These are phyloP conservation scores for Talaromyces sp. DNA, from an alignment of 2,329 filamentous ascomycete species.

Conservation along the genomic window DNA sequence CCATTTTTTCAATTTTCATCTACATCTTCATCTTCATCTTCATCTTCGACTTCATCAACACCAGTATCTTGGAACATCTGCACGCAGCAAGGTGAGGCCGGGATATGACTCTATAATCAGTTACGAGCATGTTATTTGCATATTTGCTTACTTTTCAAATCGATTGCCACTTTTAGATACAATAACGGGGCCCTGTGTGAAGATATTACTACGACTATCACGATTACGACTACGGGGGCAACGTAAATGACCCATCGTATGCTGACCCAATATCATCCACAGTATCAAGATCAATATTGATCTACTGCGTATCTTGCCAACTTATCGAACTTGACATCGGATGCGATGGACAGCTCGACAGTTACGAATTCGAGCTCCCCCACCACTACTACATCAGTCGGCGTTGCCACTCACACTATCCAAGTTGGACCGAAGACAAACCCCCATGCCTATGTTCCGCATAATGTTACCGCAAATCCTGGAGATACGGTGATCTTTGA, in stretches of 20 bases:
- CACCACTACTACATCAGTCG: conserved; percentile 15
- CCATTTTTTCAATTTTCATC: no score
- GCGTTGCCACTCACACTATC: conserved; percentile 34
- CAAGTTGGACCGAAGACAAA: conserved; percentile 35
- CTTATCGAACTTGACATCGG: neutral
- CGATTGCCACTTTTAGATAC: neutral
- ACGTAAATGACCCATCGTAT: no score
- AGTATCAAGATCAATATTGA: no score
- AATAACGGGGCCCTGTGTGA: neutral
- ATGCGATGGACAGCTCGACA: neutral
- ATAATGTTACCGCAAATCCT: conserved; percentile 30
- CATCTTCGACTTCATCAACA: neutral
- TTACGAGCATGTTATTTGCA: no score
- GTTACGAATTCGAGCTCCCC: neutral
- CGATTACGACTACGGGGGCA: no score
- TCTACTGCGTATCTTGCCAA: no score
- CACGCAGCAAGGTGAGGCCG: neutral
- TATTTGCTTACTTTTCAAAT: neutral
- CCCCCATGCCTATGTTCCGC: conserved; percentile 37
- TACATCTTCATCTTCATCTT: no score
- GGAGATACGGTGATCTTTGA: conserved; percentile 53
- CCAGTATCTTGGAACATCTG: neutral
- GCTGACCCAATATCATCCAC: no score
- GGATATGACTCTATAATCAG: neutral
- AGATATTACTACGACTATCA: no score